Percentiles rank a stretch among this genome's conserved stretches.
Conservation (phyloP, 805 yeast species). For the Ogataea angusta region DNA sequence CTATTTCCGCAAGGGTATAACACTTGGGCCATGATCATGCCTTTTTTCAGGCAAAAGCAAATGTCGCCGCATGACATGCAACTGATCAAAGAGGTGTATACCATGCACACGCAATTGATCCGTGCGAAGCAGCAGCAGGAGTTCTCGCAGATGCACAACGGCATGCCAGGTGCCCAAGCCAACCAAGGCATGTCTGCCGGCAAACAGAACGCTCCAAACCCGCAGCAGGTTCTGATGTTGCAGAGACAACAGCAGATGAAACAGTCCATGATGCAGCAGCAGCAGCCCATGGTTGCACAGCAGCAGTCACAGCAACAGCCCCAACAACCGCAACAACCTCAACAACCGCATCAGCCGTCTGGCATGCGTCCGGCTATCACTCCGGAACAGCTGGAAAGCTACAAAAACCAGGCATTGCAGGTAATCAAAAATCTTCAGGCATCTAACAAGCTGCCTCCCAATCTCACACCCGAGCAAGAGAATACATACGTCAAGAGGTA, state of each 20-base stretch:
- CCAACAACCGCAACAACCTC: slow-evolving; percentile 8
- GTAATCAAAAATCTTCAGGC: slow-evolving; percentile 35
- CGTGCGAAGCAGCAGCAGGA: slow-evolving; percentile 36
- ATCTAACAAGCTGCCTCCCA: slow-evolving; percentile 31
- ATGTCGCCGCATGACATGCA: slow-evolving; percentile 58
- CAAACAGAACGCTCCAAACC: slow-evolving; percentile 22
- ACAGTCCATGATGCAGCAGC: slow-evolving; percentile 30
- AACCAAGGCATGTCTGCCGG: slow-evolving; percentile 7
- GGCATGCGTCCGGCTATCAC: slow-evolving; percentile 17
- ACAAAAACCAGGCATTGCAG: slow-evolving; percentile 34
- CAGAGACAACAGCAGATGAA: slow-evolving; percentile 33
- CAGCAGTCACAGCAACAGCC: slow-evolving; percentile 16
- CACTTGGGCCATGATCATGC: slow-evolving; percentile 79
- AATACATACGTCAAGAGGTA: slow-evolving; percentile 33
- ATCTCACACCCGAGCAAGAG: slow-evolving; percentile 34
- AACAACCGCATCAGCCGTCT: slow-evolving; percentile 12
- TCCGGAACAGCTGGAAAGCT: slow-evolving; percentile 28
- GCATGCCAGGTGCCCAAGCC: slow-evolving; percentile 16
- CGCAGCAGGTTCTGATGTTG: slow-evolving; percentile 32
- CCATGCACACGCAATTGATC: slow-evolving; percentile 59
- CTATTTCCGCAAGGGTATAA: slow-evolving; percentile 67
- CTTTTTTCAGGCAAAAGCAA: slow-evolving; percentile 51
- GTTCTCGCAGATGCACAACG: slow-evolving; percentile 25
- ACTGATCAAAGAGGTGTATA: slow-evolving; percentile 62
- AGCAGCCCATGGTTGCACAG: slow-evolving; percentile 24